phyloP scores from a whole-genome alignment of 2,329 filamentous ascomycete species.

The Trichoderma citrinoviride region DNA sequence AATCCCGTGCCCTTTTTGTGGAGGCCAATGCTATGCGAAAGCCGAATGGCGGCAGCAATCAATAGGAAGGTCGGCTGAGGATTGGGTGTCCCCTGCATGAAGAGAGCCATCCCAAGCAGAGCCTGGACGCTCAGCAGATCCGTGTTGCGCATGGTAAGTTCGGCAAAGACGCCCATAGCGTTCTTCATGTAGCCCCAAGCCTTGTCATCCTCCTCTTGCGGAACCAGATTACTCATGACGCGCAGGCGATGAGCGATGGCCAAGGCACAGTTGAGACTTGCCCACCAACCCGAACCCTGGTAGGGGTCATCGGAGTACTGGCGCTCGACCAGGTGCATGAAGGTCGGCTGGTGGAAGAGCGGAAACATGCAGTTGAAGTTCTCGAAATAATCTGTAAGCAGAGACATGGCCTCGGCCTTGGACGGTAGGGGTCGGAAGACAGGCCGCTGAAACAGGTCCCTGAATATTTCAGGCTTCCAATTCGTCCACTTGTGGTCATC shows the following conservation, averaged over 20 bases:
- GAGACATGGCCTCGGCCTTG: slow-evolving; percentile 80
- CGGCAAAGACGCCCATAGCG: slow-evolving; percentile 86
- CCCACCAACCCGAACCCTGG: slow-evolving; percentile 97
- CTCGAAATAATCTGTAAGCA: slow-evolving; percentile 92
- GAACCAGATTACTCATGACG: slow-evolving; percentile 91
- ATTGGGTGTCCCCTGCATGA: slow-evolving; percentile 94
- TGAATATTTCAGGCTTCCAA: slow-evolving; percentile 97
- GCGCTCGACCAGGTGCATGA: slow-evolving; percentile 93
- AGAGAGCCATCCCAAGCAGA: slow-evolving; percentile 86
- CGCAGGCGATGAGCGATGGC: slow-evolving; percentile 91
- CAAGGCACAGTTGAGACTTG: slow-evolving; percentile 87
- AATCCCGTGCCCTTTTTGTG: slow-evolving; percentile 93
- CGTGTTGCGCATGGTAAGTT: slow-evolving; percentile 93
- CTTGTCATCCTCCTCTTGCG: slow-evolving; percentile 87
- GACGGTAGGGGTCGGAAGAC: slow-evolving; percentile 81
- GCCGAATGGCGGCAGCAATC: slow-evolving; percentile 82
- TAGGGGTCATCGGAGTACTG: slow-evolving; percentile 94
- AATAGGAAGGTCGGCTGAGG: slow-evolving; percentile 92
- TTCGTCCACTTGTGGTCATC: slow-evolving; percentile 95
- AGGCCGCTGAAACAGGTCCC: slow-evolving; percentile 82
- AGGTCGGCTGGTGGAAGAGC: slow-evolving; percentile 94
- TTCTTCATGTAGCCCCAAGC: slow-evolving; percentile 97
- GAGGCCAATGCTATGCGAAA: slow-evolving; percentile 90
- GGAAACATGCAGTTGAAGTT: slow-evolving; percentile 99
- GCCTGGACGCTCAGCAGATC: slow-evolving; percentile 94